Conservation (phyloP, 768 basidiomycete genomes). For the Lactifluus pinguis region DNA sequence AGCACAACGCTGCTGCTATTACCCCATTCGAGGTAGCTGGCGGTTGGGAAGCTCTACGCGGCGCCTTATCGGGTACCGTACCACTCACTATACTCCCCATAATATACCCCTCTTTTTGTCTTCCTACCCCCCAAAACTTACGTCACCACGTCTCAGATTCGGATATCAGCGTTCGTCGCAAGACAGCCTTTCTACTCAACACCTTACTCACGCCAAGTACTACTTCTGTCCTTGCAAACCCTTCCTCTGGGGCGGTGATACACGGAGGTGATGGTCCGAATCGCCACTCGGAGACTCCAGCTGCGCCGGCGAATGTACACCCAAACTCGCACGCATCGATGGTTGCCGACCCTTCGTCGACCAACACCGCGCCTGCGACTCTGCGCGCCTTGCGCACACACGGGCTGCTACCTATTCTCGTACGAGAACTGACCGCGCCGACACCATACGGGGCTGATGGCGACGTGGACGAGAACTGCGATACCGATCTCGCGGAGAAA, state of each 20-base stretch:
- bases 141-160: slow-evolving; percentile 46
- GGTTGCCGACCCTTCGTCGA: slow-evolving; percentile 44
- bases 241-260: not conserved
- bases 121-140: too few species aligned
- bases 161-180: slow-evolving; percentile 67
- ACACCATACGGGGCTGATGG: slow-evolving; percentile 61
- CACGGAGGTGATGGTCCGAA: too few species aligned
- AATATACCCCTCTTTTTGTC: not conserved
- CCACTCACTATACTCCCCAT: not conserved
- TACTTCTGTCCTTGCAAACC: not conserved
- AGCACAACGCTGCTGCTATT: slow-evolving; percentile 68
- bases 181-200: slow-evolving; percentile 68
- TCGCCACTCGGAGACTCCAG: too few species aligned
- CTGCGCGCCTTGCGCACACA: slow-evolving; percentile 40
- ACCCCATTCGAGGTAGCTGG: slow-evolving; percentile 37
- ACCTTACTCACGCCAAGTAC: slow-evolving; percentile 51
- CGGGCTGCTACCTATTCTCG: slow-evolving; percentile 39
- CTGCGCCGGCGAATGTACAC: slow-evolving; percentile 35
- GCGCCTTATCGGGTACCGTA: slow-evolving; percentile 47
- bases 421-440: slow-evolving; percentile 45
- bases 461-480: slow-evolving; percentile 48
- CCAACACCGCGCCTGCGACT: slow-evolving; percentile 41
- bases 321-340: slow-evolving; percentile 66
- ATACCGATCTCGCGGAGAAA: slow-evolving; percentile 61
- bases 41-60: slow-evolving; percentile 59